Evolutionary conservation across 352 stramenopile species (phyloP).

Genomic region (Phytopythium mirpurense): DNA sequence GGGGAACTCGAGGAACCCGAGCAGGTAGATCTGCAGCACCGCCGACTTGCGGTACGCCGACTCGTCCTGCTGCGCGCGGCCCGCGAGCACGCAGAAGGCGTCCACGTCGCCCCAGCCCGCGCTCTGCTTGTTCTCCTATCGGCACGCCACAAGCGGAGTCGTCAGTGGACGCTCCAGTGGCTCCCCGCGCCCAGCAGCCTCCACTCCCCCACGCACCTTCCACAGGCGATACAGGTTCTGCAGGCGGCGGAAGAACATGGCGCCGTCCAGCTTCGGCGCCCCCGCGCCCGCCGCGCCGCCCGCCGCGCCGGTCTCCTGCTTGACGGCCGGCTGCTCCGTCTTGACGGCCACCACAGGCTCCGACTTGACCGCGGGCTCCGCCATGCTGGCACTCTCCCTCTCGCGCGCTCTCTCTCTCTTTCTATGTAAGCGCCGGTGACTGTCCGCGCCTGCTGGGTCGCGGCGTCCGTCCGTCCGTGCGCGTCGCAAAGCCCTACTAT

Average conservation of each 20-base stretch:
- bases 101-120: constrained; percentile 53
- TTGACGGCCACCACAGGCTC: constrained; percentile 24
- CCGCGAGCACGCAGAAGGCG: constrained; percentile 79
- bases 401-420: too few relatives aligned
- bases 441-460: not conserved
- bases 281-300: constrained; percentile 6
- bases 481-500: not conserved
- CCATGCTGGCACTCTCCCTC: constrained; percentile 9
- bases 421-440: not conserved
- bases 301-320: constrained; percentile 20
- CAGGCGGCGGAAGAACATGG: constrained; percentile 81
- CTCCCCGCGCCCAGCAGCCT: not conserved
- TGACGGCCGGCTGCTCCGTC: constrained; percentile 24
- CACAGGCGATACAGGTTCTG: constrained; percentile 67
- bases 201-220: constrained; percentile 21
- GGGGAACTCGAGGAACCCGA: constrained; percentile 90
- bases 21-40: constrained; percentile 88
- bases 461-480: not conserved
- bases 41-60: constrained; percentile 88
- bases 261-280: constrained; percentile 43
- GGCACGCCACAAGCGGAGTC: not conserved
- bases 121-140: constrained; percentile 34
- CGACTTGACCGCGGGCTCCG: constrained; percentile 19
- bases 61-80: constrained; percentile 77
- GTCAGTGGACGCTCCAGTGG: not conserved